A percentile compares a stretch with the other conserved stretches of the same genome.
Conservation (phyloP, 768 basidiomycete species). For the Neoboletus magnificus region DNA sequence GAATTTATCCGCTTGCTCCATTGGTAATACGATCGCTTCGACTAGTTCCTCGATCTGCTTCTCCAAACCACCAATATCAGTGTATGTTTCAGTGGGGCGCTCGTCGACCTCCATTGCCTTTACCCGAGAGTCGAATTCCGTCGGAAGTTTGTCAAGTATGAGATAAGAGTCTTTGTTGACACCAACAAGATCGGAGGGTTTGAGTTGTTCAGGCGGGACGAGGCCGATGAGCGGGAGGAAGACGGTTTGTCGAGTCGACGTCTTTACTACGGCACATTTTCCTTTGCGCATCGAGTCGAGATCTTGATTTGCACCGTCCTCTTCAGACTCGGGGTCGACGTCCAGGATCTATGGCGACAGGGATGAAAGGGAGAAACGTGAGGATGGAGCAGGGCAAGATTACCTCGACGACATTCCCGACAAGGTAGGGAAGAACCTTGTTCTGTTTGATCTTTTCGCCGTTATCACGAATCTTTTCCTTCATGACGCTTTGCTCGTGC, state of each 20-base stretch:
- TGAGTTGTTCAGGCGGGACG: slow-evolving; percentile 87
- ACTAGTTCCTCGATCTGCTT: slow-evolving; percentile 99
- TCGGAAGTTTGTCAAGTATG: slow-evolving; percentile 90
- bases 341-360: slow-evolving; percentile 72
- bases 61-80: slow-evolving; percentile 96
- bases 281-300: slow-evolving; percentile 94
- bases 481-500: slow-evolving; percentile 95
- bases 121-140: slow-evolving; percentile 96
- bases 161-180: slow-evolving; percentile 99
- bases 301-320: slow-evolving; percentile 95
- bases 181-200: slow-evolving; percentile 92
- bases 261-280: slow-evolving; percentile 99
- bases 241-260: slow-evolving; percentile 96
- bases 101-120: slow-evolving; percentile 99
- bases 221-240: slow-evolving; percentile 98
- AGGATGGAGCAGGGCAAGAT: neutral
- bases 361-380: slow-evolving; percentile 3
- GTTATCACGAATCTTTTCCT: slow-evolving; percentile 98
- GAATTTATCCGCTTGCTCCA: slow-evolving; percentile 98
- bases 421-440: slow-evolving; percentile 96
- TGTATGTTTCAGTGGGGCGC: slow-evolving; percentile 94
- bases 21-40: slow-evolving; percentile 96
- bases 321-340: slow-evolving; percentile 89
- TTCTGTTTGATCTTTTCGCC: slow-evolving; percentile 99
- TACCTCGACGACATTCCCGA: slow-evolving; percentile 97